phyloP scores from a whole-genome alignment of 768 basidiomycete genomes.

The Kwoniella dejecticola region DNA sequence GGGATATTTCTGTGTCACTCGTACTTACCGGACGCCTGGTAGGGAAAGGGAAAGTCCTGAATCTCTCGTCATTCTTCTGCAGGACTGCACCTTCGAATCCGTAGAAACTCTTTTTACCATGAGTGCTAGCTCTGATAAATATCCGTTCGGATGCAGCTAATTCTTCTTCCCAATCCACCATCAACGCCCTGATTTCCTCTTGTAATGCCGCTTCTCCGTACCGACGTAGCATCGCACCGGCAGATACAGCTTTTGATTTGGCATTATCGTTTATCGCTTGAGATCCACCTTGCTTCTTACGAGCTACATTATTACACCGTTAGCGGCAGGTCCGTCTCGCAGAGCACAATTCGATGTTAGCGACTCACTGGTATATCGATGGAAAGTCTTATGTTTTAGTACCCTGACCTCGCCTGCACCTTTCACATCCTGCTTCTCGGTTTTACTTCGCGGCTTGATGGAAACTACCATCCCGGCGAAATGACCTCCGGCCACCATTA shows the following conservation, averaged over 20 bases:
- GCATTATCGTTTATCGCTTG: constrained; percentile 90
- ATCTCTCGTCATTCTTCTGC: constrained; percentile 71
- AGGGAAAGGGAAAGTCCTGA: constrained; percentile 92
- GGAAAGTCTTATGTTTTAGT: constrained; percentile 89
- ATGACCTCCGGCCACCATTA: constrained; percentile 97
- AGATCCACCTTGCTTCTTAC: constrained; percentile 94
- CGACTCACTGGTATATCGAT: constrained; percentile 95
- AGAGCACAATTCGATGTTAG: too few relatives aligned
- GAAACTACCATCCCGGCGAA: constrained; percentile 86
- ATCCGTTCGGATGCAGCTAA: constrained; percentile 82
- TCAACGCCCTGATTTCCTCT: constrained; percentile 87
- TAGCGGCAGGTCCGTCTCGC: neutral
- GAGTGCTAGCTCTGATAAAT: constrained; percentile 84
- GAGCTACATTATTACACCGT: constrained; percentile 62
- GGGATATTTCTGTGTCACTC: too few relatives aligned
- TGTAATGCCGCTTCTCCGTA: constrained; percentile 92
- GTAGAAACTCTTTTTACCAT: constrained; percentile 84
- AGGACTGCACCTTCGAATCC: constrained; percentile 82
- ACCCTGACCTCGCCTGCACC: constrained; percentile 59
- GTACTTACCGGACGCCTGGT: constrained; percentile 88
- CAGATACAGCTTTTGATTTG: constrained; percentile 89
- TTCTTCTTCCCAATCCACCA: constrained; percentile 84
- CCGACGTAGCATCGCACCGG: constrained; percentile 87
- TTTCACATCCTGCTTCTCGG: constrained; percentile 74
- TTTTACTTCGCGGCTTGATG: constrained; percentile 59